These are phyloP conservation scores for Mycena kentingensis DNA, from an alignment of 768 basidiomycete species.

Conservation along the genomic window DNA sequence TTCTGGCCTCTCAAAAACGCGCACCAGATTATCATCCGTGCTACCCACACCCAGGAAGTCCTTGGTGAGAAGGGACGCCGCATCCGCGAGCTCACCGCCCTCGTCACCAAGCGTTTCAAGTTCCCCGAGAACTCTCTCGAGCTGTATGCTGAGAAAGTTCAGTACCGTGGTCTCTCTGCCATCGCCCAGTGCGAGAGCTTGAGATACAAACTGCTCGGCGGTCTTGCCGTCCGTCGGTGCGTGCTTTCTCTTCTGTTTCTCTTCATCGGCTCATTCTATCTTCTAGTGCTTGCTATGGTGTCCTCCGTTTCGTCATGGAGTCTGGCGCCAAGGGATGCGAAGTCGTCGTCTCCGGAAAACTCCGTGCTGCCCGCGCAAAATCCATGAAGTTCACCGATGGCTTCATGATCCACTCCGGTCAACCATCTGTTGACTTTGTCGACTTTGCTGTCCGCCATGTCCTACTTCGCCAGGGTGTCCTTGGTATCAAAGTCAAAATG, in stretches of 20 bases:
- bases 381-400: constrained; percentile 99
- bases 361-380: constrained; percentile 99
- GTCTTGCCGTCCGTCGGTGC: constrained; percentile 96
- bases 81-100: constrained; percentile 96
- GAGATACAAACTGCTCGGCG: constrained; percentile 98
- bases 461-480: constrained; percentile 95
- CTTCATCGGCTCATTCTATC: not conserved
- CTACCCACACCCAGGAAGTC: constrained; percentile 98
- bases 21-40: constrained; percentile 94
- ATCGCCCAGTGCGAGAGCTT: constrained; percentile 98
- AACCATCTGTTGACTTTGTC: constrained; percentile 94
- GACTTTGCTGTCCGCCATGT: constrained; percentile 98
- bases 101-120: constrained; percentile 99
- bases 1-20: not conserved
- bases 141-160: constrained; percentile 99
- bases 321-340: constrained; percentile 99
- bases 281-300: constrained; percentile 94
- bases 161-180: constrained; percentile 96
- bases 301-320: constrained; percentile 99
- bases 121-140: constrained; percentile 99
- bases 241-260: constrained; percentile 30
- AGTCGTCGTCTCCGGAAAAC: constrained; percentile 99
- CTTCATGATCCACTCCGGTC: constrained; percentile 99
- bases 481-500: constrained; percentile 99
- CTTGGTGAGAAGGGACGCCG: constrained; percentile 99